Percentiles rank a stretch among this genome's conserved stretches.
Conservation (phyloP, 2,329 filamentous ascomycete species). For the Fusarium pseudocircinatum region DNA sequence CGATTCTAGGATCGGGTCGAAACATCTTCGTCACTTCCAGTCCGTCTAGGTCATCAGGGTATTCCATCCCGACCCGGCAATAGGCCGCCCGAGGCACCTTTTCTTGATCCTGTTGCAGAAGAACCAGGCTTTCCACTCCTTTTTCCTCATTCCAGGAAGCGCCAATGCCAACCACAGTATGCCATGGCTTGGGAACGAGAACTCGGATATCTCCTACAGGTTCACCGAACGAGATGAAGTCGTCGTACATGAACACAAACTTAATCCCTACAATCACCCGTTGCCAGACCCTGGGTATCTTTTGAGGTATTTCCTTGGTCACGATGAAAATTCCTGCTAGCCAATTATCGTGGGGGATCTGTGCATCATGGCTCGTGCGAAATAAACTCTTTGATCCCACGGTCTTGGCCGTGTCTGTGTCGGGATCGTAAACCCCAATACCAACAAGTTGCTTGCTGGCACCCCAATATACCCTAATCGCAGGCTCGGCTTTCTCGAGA, state of each 20-base stretch:
- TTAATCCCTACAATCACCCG: background rate
- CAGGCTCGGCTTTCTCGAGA: background rate
- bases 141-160: background rate
- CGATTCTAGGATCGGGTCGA: background rate
- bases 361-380: background rate
- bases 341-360: background rate
- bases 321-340: background rate
- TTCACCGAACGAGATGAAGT: background rate
- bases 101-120: background rate
- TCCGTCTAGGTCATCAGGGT: background rate
- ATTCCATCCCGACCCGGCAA: background rate
- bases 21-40: background rate
- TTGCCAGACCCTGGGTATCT: background rate
- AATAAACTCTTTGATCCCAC: rapidly evolving
- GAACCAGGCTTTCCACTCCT: background rate
- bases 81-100: background rate
- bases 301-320: background rate
- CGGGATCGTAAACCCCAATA: background rate
- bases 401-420: background rate
- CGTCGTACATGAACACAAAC: background rate
- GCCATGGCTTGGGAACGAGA: background rate
- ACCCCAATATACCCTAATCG: background rate
- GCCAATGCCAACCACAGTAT: background rate
- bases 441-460: background rate
- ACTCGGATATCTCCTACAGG: background rate